Evolutionary conservation across 306 rosid genomes (phyloP), one percentile per base, ranked within the genome.

Genomic region (Citrullus mucosospermus): DNA sequence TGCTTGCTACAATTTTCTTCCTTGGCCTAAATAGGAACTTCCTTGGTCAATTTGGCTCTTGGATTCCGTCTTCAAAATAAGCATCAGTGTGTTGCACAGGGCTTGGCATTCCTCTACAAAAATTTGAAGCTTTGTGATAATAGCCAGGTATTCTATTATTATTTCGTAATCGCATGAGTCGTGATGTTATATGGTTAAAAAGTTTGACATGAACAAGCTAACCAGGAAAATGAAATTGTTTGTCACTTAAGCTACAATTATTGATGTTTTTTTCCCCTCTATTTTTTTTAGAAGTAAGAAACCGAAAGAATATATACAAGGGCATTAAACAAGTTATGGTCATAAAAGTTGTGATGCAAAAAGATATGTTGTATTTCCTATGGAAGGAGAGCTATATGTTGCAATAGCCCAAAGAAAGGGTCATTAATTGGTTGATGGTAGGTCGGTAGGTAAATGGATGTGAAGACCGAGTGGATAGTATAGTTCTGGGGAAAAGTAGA

Each of bases 31-130:
- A 58, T 39, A 92, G 95, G 97, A 84, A 81, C 97, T 28, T 89
- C 98, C 81, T 83, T 92, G 83, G 87, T 93, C 87, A 93, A 93
- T 83, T 81, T 93, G 79, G 89, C 97, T 54, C 87, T 93, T 43
- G 96, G 93, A 82, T 86, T 92, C 36, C 85, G 98, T 78, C 96
- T 93, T 87, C 97, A 93, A 81, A 93, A 93, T 81, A 92, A 87
- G 85, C 97, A 93, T 79, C 97, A 86, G 81, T 90, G 96, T 86
- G 75, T 90, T 79, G 89, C 88, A 8, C 98, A 93, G 83, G 98
- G 97, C 81, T 87, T 92, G 78, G 88, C 97, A 58, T 93, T 93
- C 88, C 93, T 93, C 83, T 87, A 89, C 81, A 92, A 90, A 80
- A 88, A 92, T 79, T 80, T 86, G 85, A 84, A 81, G 83, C 88